Percentiles rank a stretch among this genome's conserved stretches.
Conservation (phyloP, 306 rosid species). For the Acacia acuminata region DNA sequence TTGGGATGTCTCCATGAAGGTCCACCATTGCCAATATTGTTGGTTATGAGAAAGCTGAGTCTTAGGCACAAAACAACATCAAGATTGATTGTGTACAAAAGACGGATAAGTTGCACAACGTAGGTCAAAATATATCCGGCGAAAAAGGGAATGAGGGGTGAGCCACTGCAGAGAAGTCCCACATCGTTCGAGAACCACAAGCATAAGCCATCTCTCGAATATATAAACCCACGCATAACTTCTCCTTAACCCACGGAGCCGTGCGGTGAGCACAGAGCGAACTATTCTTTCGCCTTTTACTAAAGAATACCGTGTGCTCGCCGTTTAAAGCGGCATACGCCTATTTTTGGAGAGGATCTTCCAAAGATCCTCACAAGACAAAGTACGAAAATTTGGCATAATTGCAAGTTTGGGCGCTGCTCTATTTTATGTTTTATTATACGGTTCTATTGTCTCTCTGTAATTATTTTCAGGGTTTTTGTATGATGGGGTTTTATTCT, state of each 20-base stretch:
- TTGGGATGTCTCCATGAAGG: too few relatives aligned
- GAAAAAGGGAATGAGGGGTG: too few relatives aligned
- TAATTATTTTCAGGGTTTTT: neutral
- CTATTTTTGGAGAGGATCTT: slow-evolving; percentile 19
- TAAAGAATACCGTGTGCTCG: slow-evolving; percentile 42
- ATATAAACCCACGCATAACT: neutral
- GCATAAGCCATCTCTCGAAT: neutral
- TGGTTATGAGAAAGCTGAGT: too few relatives aligned
- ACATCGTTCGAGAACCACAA: neutral
- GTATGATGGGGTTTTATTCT: neutral
- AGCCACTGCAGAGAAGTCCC: neutral
- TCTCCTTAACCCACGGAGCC: neutral
- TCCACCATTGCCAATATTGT: too few relatives aligned
- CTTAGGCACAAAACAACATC: neutral
- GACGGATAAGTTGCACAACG: neutral
- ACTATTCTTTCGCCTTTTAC: slow-evolving; percentile 32
- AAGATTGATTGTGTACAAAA: neutral
- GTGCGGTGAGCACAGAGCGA: slow-evolving; percentile 7
- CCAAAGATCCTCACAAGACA: too few relatives aligned
- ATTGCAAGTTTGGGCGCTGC: rapidly evolving
- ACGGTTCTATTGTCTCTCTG: too few relatives aligned
- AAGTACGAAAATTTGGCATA: neutral
- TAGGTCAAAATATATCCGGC: too few relatives aligned
- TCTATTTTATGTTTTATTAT: too few relatives aligned
- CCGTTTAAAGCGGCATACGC: slow-evolving; percentile 23